These are phyloP conservation scores for Teratosphaeria nubilosa DNA, from an alignment of 2,329 filamentous ascomycete species.

Conservation along the genomic window DNA sequence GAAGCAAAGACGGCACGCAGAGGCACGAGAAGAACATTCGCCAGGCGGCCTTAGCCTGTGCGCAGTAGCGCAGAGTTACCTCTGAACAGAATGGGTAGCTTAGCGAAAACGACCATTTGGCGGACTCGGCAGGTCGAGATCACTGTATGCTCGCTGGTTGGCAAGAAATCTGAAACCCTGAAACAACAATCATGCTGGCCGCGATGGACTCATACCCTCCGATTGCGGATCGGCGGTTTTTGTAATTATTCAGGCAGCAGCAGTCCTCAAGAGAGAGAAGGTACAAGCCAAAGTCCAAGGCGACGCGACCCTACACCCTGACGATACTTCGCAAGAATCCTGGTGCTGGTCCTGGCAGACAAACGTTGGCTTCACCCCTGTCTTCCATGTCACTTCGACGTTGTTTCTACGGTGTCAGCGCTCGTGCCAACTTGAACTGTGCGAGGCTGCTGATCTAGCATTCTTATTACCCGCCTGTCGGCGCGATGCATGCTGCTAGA, in stretches of 20 bases:
- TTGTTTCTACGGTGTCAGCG: neutral
- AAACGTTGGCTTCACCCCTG: neutral
- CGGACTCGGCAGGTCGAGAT: neutral
- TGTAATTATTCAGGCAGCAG: neutral
- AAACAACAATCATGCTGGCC: neutral
- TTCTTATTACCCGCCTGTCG: neutral
- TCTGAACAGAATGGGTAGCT: neutral
- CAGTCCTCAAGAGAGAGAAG: neutral
- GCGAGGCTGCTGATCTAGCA: neutral
- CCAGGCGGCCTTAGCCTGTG: neutral
- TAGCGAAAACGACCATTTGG: neutral
- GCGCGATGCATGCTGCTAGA: neutral
- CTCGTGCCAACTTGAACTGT: neutral
- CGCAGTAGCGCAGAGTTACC: neutral
- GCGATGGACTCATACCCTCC: neutral
- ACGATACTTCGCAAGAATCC: neutral
- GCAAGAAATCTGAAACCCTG: neutral
- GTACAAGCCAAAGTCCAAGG: neutral
- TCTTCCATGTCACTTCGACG: neutral
- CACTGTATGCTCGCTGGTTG: neutral
- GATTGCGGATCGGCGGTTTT: neutral
- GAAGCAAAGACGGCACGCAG: neutral
- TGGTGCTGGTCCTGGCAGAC: neutral
- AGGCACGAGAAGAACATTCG: neutral
- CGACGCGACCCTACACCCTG: neutral